Percentiles rank a stretch among this genome's conserved stretches.
phyloP scores from a whole-genome alignment of 352 stramenopile species.

The Phytophthora sojae region DNA sequence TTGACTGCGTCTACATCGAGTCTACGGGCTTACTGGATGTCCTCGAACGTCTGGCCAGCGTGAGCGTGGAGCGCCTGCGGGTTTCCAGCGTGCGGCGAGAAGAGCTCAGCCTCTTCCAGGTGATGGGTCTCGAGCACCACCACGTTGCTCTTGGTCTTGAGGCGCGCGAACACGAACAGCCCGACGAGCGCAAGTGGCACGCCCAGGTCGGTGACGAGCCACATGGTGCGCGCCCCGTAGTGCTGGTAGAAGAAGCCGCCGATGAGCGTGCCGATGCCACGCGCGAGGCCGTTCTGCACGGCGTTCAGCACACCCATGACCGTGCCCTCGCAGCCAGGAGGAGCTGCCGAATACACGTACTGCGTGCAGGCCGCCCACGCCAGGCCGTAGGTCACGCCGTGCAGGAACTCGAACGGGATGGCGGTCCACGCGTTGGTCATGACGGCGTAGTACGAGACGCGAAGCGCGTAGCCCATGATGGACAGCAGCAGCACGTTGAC shows the following conservation, averaged over 20 bases:
- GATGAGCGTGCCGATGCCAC: conserved; percentile 72
- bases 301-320: conserved; percentile 84
- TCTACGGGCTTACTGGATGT: conserved; percentile 30
- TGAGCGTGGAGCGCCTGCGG: conserved; percentile 43
- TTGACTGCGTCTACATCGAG: neutral
- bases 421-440: conserved; percentile 84
- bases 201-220: conserved; percentile 68
- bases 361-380: conserved; percentile 78
- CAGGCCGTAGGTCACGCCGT: conserved; percentile 79
- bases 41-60: conserved; percentile 30
- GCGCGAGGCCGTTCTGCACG: conserved; percentile 76
- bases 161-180: conserved; percentile 60
- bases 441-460: conserved; percentile 76
- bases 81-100: conserved; percentile 65
- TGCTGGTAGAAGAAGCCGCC: conserved; percentile 82
- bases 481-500: conserved; percentile 79
- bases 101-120: conserved; percentile 69
- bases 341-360: conserved; percentile 76
- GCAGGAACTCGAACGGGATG: conserved; percentile 85
- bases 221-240: conserved; percentile 73
- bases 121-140: conserved; percentile 39
- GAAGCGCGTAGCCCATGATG: conserved; percentile 70
- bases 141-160: conserved; percentile 60
- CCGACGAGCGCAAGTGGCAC: conserved; percentile 70
- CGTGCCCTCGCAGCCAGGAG: conserved; percentile 66